Percentiles rank a stretch among this genome's conserved stretches.
These are phyloP conservation scores for Sporobolomyces phaffii DNA, from an alignment of 768 basidiomycete genomes.

Conservation along the genomic window DNA sequence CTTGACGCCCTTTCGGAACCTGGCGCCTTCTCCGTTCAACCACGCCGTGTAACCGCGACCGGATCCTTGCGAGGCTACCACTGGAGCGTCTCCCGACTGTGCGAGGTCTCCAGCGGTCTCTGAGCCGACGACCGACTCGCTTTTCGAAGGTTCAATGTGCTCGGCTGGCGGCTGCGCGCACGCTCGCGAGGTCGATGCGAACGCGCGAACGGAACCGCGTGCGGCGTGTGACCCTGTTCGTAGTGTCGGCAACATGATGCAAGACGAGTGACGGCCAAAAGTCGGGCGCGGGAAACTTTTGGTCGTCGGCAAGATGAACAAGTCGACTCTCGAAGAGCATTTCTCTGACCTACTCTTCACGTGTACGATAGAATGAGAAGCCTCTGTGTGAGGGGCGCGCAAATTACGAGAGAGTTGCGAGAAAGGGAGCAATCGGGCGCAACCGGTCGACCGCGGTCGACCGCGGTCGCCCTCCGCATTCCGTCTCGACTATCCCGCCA, in stretches of 20 bases:
- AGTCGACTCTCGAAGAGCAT: too few species aligned
- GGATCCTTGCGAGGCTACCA: neutral
- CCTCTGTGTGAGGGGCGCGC: too few species aligned
- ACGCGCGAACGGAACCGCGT: neutral
- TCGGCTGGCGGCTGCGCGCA: neutral
- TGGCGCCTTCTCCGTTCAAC: slow-evolving; percentile 29
- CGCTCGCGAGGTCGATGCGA: slow-evolving; percentile 17
- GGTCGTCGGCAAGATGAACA: neutral
- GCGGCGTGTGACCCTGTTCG: neutral
- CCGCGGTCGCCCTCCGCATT: too few species aligned
- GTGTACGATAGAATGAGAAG: too few species aligned
- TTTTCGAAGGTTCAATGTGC: slow-evolving; percentile 10
- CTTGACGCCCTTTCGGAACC: slow-evolving; percentile 13
- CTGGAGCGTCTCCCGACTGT: neutral
- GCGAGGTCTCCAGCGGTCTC: slow-evolving; percentile 4
- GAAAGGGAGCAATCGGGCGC: too few species aligned
- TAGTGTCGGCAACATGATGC: neutral
- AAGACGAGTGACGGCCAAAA: too few species aligned
- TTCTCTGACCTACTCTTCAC: too few species aligned
- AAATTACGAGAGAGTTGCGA: neutral
- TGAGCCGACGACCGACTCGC: slow-evolving; percentile 11
- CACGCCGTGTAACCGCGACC: slow-evolving; percentile 31
- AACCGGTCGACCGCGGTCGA: too few species aligned
- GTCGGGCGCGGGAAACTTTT: too few species aligned
- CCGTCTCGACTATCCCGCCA: neutral